phyloP scores from a whole-genome alignment of 495 filamentous ascomycete species.

The Wilcoxina mikolae region DNA sequence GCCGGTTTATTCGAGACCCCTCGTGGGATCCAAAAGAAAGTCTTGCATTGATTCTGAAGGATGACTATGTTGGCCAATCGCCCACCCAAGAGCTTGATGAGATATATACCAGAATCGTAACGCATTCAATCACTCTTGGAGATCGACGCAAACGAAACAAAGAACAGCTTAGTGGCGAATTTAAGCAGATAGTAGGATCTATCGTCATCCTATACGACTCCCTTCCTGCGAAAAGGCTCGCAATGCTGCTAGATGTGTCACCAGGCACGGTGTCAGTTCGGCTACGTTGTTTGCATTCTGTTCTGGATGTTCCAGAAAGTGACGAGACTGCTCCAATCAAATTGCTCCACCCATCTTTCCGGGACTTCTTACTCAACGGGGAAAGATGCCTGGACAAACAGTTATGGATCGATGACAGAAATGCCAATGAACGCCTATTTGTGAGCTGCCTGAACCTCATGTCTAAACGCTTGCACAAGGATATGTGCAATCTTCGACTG shows the following conservation, averaged over 20 bases:
- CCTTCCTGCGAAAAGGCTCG: background rate
- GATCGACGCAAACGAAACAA: background rate
- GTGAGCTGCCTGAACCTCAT: slow-evolving; percentile 29
- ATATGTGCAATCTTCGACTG: slow-evolving; percentile 32
- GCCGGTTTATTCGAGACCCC: slow-evolving; percentile 12
- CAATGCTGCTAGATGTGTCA: background rate
- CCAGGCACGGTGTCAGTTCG: background rate
- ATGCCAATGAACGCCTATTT: slow-evolving; percentile 11
- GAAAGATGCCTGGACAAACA: slow-evolving; percentile 8
- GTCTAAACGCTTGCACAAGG: slow-evolving; percentile 22
- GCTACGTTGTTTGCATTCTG: background rate
- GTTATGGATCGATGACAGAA: slow-evolving; percentile 29
- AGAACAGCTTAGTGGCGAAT: background rate
- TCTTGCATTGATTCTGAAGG: background rate
- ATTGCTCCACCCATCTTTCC: slow-evolving; percentile 27
- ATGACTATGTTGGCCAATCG: background rate
- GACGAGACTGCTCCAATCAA: slow-evolving; percentile 9
- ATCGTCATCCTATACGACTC: slow-evolving; percentile 1
- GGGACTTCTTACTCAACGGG: slow-evolving; percentile 25
- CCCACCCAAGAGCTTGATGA: background rate
- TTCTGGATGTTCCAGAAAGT: background rate
- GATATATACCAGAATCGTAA: background rate
- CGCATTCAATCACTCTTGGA: background rate
- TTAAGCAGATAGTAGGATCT: background rate
- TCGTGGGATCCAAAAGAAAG: background rate